Percentiles rank a stretch among this genome's conserved stretches.
These are phyloP conservation scores for Neurospora africana DNA, from an alignment of 495 filamentous ascomycete genomes.

Conservation along the genomic window DNA sequence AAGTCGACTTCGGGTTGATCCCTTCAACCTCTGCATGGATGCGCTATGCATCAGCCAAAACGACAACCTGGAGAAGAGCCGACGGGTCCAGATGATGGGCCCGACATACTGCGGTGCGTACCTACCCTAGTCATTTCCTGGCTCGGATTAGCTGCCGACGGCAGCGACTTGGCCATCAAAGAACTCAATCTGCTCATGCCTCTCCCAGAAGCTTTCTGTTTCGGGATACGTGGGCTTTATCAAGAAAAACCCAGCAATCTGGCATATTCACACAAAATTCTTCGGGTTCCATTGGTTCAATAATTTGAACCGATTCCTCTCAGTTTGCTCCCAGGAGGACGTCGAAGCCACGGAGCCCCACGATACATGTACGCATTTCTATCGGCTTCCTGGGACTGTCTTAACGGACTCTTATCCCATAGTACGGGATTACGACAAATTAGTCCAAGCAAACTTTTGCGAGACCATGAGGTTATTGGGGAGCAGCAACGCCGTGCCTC, in stretches of 20 bases:
- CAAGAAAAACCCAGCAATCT: not conserved
- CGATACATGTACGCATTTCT: not conserved
- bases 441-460: not conserved
- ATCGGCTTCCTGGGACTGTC: not conserved
- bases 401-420: not conserved
- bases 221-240: rapidly evolving
- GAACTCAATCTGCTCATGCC: too few species aligned
- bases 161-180: not conserved
- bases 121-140: not conserved
- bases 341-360: not conserved
- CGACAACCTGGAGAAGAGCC: not conserved
- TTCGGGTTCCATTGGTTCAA: not conserved
- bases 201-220: not conserved
- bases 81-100: too few species aligned
- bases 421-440: not conserved
- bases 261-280: not conserved
- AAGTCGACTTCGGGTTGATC: too few species aligned
- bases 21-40: not conserved
- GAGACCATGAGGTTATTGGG: not conserved
- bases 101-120: too few species aligned
- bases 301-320: not conserved
- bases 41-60: not conserved
- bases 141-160: not conserved
- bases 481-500: not conserved
- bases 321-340: not conserved